phyloP scores from a whole-genome alignment of 1,284 basidiomycete genomes.

The Leccinum griseonigrum region DNA sequence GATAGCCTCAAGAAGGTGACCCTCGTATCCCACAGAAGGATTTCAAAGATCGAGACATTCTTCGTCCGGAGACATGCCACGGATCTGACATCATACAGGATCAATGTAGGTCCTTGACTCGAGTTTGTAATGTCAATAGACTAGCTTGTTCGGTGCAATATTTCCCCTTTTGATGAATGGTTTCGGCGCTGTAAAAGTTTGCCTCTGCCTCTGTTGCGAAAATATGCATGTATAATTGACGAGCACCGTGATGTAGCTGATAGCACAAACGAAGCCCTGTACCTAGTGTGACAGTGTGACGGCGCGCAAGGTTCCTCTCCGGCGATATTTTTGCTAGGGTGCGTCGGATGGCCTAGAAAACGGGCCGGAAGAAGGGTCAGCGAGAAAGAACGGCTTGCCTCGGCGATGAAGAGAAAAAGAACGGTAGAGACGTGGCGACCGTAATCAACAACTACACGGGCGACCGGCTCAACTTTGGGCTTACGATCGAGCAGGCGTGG shows the following conservation, averaged over 20 bases:
- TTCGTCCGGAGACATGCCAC: background rate
- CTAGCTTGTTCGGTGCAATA: background rate
- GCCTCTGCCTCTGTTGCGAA: no score
- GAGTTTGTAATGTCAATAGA: background rate
- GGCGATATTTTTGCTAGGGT: background rate
- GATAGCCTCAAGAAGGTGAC: background rate
- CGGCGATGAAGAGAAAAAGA: no score
- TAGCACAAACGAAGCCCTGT: no score
- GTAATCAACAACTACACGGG: constrained; percentile 53
- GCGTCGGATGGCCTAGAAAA: no score
- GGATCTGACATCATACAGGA: background rate
- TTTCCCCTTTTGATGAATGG: background rate
- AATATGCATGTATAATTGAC: no score
- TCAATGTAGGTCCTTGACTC: background rate
- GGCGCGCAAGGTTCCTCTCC: no score
- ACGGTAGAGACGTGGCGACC: constrained; percentile 34
- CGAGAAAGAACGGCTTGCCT: no score
- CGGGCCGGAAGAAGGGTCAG: no score
- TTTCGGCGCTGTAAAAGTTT: no score
- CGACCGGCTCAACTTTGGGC: constrained; percentile 65
- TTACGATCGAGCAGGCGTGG: constrained; percentile 61
- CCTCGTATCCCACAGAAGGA: background rate
- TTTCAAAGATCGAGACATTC: background rate
- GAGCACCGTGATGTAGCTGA: no score
- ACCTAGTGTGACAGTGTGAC: no score